Percentiles rank a stretch among this genome's conserved stretches.
Conservation (phyloP, 805 yeast species). For the Kluyveromyces nonfermentans region DNA sequence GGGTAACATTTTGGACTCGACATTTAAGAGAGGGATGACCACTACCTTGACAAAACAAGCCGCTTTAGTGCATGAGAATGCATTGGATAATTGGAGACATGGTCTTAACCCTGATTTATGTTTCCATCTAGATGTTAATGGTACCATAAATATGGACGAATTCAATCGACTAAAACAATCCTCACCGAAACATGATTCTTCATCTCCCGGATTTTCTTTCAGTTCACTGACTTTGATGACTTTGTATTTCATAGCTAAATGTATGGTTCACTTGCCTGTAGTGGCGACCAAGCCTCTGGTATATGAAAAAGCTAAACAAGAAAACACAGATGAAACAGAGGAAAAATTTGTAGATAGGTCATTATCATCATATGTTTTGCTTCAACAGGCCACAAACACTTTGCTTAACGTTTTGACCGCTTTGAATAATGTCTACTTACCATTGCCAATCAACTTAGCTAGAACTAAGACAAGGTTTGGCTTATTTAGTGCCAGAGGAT, state of each 20-base stretch:
- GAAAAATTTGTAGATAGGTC: slow-evolving; percentile 24
- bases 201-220: slow-evolving; percentile 21
- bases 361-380: slow-evolving; percentile 50
- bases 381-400: slow-evolving; percentile 61
- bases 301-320: slow-evolving; percentile 8
- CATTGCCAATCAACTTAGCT: slow-evolving; percentile 55
- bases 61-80: slow-evolving; percentile 44
- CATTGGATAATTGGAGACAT: slow-evolving; percentile 70
- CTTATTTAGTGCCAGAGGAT: slow-evolving; percentile 60
- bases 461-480: slow-evolving; percentile 57
- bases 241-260: slow-evolving; percentile 52
- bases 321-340: slow-evolving; percentile 1
- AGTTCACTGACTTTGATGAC: slow-evolving; percentile 39
- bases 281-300: slow-evolving; percentile 37
- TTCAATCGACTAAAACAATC: slow-evolving; percentile 9
- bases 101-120: slow-evolving; percentile 53
- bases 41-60: slow-evolving; percentile 19
- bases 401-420: slow-evolving; percentile 43
- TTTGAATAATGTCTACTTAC: slow-evolving; percentile 37
- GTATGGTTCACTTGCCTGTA: slow-evolving; percentile 57
- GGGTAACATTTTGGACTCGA: slow-evolving; percentile 62
- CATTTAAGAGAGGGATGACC: slow-evolving; percentile 47
- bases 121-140: slow-evolving; percentile 57
- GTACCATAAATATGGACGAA: slow-evolving; percentile 27
- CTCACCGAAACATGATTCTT: slow-evolving; percentile 4